Conservation (phyloP, 208 protist genomes). For the Trypanosoma mega region DNA sequence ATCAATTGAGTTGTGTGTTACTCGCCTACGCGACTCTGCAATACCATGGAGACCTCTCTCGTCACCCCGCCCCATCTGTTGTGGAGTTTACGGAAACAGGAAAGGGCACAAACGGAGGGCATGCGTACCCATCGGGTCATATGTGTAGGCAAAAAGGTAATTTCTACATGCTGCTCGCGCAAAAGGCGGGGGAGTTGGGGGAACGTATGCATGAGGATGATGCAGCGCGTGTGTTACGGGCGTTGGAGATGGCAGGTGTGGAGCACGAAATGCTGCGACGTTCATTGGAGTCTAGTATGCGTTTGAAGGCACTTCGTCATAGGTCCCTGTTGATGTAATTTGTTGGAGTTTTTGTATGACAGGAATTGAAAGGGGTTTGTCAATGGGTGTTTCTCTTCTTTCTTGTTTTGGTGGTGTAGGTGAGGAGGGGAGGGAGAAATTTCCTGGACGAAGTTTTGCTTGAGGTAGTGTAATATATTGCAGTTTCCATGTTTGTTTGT, state of each 20-base stretch:
- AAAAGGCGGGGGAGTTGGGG: constrained; percentile 47
- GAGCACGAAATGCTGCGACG: constrained; percentile 52
- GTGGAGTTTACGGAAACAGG: too few relatives aligned
- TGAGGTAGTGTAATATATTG: too few relatives aligned
- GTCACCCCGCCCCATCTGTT: neutral
- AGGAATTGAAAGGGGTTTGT: too few relatives aligned
- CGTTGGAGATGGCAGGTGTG: constrained; percentile 50
- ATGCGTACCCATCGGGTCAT: too few relatives aligned
- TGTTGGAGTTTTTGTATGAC: too few relatives aligned
- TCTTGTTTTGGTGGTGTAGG: too few relatives aligned
- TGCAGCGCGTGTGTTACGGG: constrained; percentile 52
- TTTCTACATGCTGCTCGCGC: constrained; percentile 59
- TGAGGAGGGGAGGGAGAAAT: too few relatives aligned
- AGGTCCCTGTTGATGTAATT: constrained; percentile 30
- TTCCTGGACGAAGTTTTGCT: too few relatives aligned
- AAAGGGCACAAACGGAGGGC: too few relatives aligned
- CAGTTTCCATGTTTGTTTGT: too few relatives aligned
- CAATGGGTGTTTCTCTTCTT: neutral
- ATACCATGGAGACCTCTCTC: constrained; percentile 29
- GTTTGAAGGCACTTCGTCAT: constrained; percentile 41
- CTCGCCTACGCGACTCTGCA: constrained; percentile 61
- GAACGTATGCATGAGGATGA: constrained; percentile 56
- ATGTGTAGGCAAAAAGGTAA: constrained; percentile 16
- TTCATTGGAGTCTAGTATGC: constrained; percentile 60
- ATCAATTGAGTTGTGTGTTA: constrained; percentile 58